Evolutionary conservation across 2,329 filamentous ascomycete species (phyloP).

Genomic region (Aspergillus felis): DNA sequence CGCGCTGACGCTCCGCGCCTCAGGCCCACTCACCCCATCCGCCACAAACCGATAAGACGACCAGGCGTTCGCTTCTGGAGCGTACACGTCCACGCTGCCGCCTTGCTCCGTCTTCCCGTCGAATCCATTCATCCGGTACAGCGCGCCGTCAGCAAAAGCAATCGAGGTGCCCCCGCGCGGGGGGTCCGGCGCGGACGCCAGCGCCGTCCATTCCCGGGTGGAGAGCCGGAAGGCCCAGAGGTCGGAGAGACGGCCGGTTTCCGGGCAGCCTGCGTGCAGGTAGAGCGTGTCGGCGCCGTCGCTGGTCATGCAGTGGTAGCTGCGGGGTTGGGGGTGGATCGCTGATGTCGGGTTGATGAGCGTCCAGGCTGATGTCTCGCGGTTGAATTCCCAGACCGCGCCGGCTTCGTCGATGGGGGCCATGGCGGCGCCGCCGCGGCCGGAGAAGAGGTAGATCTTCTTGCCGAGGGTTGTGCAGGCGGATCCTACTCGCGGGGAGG

Average conservation of each 20-base stretch:
- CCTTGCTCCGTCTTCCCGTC: conserved; percentile 68
- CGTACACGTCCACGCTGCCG: conserved; percentile 64
- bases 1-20: conserved; percentile 48
- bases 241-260: conserved; percentile 61
- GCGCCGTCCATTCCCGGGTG: conserved; percentile 62
- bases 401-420: conserved; percentile 70
- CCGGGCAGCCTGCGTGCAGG: conserved; percentile 71
- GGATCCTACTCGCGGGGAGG: conserved; percentile 67
- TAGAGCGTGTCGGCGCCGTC: conserved; percentile 66
- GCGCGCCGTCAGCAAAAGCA: conserved; percentile 57
- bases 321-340: conserved; percentile 60
- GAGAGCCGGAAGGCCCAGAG: conserved; percentile 74
- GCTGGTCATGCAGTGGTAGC: conserved; percentile 63
- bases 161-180: conserved; percentile 66
- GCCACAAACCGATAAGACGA: conserved; percentile 23
- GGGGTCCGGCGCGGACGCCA: conserved; percentile 64
- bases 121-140: conserved; percentile 79
- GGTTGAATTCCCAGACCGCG: conserved; percentile 72
- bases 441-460: conserved; percentile 77
- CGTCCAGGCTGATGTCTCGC: conserved; percentile 61
- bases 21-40: conserved; percentile 46
- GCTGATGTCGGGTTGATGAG: conserved; percentile 53
- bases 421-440: conserved; percentile 67
- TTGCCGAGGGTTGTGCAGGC: conserved; percentile 65
- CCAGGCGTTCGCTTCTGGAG: conserved; percentile 40